phyloP scores from a whole-genome alignment of 805 yeast species.

The Yamadazyma endophytica region DNA sequence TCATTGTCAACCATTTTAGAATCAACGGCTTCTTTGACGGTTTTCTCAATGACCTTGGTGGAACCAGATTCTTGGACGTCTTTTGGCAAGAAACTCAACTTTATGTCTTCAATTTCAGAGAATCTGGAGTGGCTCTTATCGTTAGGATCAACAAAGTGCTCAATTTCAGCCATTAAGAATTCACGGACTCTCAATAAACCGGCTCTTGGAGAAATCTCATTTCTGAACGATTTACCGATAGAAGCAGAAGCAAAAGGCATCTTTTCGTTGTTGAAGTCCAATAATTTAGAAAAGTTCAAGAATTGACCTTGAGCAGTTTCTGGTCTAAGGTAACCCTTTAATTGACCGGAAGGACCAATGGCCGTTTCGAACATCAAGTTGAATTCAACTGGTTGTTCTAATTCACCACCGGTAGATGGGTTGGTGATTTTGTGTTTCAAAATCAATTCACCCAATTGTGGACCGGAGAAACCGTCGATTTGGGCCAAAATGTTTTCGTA shows the following conservation, averaged over 20 bases:
- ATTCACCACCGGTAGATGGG: slow-evolving; percentile 83
- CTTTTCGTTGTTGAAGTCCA: slow-evolving; percentile 90
- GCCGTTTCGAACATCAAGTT: slow-evolving; percentile 99
- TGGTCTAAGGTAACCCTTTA: slow-evolving; percentile 94
- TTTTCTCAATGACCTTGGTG: slow-evolving; percentile 56
- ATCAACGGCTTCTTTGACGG: slow-evolving; percentile 88
- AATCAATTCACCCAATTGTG: slow-evolving; percentile 86
- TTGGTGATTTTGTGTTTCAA: slow-evolving; percentile 76
- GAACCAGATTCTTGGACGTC: slow-evolving; percentile 84
- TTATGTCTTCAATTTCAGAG: slow-evolving; percentile 66
- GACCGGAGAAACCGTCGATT: slow-evolving; percentile 94
- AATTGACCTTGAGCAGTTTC: slow-evolving; percentile 99
- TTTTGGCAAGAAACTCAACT: slow-evolving; percentile 78
- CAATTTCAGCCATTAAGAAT: slow-evolving; percentile 98
- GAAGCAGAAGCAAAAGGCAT: slow-evolving; percentile 99
- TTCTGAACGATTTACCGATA: slow-evolving; percentile 97
- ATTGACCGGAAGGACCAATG: slow-evolving; percentile 96
- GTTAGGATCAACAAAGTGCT: slow-evolving; percentile 93
- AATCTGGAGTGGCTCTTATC: slow-evolving; percentile 83
- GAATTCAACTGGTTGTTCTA: slow-evolving; percentile 91
- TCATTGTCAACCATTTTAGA: slow-evolving; percentile 91
- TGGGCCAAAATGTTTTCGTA: slow-evolving; percentile 85
- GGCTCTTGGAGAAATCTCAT: slow-evolving; percentile 97
- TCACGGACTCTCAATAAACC: slow-evolving; percentile 98
- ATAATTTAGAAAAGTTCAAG: slow-evolving; percentile 86